phyloP scores from a whole-genome alignment of 2,329 filamentous ascomycete genomes.

The Paracamarosporium sp. region DNA sequence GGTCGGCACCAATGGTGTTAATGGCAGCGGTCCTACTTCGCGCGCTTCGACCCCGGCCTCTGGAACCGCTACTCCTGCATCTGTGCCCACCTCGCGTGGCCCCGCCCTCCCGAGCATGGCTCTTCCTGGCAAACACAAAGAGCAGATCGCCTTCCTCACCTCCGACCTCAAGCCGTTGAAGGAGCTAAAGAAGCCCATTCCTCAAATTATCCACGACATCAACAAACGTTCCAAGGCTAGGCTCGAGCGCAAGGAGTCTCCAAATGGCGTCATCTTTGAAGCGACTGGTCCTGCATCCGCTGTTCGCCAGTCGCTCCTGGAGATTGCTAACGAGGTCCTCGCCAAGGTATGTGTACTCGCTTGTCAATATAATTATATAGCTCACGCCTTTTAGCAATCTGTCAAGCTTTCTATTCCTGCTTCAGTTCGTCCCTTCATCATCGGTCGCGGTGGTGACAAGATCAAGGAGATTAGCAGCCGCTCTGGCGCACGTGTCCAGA shows the following conservation, averaged over 20 bases:
- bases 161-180: slow-evolving; percentile 77
- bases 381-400: slow-evolving; percentile 58
- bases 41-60: slow-evolving; percentile 70
- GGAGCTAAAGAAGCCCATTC: slow-evolving; percentile 83
- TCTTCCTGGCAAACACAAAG: slow-evolving; percentile 83
- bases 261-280: slow-evolving; percentile 80
- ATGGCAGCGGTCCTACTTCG: slow-evolving; percentile 65
- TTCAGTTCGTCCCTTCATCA: slow-evolving; percentile 86
- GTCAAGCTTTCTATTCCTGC: slow-evolving; percentile 81
- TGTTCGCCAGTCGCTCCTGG: slow-evolving; percentile 86
- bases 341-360: slow-evolving; percentile 67
- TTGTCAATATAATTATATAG: not conserved
- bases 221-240: slow-evolving; percentile 90
- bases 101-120: slow-evolving; percentile 66
- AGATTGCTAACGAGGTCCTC: slow-evolving; percentile 87
- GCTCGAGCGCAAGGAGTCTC: slow-evolving; percentile 77
- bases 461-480: slow-evolving; percentile 90
- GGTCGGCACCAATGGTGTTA: slow-evolving; percentile 52
- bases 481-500: slow-evolving; percentile 87
- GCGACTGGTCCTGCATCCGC: slow-evolving; percentile 83
- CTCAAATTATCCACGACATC: slow-evolving; percentile 87
- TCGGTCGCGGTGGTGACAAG: slow-evolving; percentile 87
- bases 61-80: slow-evolving; percentile 56
- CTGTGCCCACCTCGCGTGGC: slow-evolving; percentile 41
- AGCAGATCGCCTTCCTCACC: slow-evolving; percentile 75